phyloP scores from a whole-genome alignment of 495 filamentous ascomycete species.

The Tuber umbilicatum region DNA sequence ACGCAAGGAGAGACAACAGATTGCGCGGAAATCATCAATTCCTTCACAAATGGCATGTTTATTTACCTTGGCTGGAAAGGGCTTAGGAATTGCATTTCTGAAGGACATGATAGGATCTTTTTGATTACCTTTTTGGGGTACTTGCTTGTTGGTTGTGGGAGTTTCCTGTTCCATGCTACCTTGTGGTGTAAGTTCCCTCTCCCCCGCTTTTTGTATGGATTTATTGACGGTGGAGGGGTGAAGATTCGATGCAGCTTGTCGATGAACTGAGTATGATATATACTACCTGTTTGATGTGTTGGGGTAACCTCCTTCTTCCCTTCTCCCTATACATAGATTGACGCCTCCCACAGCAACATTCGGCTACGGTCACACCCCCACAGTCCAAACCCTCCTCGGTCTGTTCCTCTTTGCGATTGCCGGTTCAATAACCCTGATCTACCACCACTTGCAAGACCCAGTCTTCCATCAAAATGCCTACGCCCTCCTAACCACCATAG shows the following conservation, averaged over 20 bases:
- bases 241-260: constrained; percentile 95
- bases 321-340: background rate
- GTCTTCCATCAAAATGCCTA: constrained; percentile 88
- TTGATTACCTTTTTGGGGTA: constrained; percentile 65
- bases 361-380: constrained; percentile 57
- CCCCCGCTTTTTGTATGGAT: background rate
- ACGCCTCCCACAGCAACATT: constrained; percentile 55
- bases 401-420: constrained; percentile 34
- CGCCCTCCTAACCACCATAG: constrained; percentile 66
- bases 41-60: constrained; percentile 75
- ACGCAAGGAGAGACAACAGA: constrained; percentile 34
- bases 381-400: constrained; percentile 55
- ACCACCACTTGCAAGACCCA: constrained; percentile 89
- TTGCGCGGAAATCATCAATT: constrained; percentile 61
- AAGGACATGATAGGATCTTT: constrained; percentile 69
- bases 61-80: constrained; percentile 67
- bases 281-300: constrained; percentile 83
- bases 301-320: constrained; percentile 45
- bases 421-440: constrained; percentile 46
- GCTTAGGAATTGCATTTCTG: constrained; percentile 59
- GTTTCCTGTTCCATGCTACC: constrained; percentile 74
- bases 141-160: constrained; percentile 70
- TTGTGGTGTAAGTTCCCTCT: constrained; percentile 60
- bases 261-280: constrained; percentile 98
- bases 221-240: constrained; percentile 5